A percentile compares a stretch with the other conserved stretches of the same genome.
Evolutionary conservation across 2,329 filamentous ascomycete species (phyloP).

Genomic region (Whalleya microplaca): DNA sequence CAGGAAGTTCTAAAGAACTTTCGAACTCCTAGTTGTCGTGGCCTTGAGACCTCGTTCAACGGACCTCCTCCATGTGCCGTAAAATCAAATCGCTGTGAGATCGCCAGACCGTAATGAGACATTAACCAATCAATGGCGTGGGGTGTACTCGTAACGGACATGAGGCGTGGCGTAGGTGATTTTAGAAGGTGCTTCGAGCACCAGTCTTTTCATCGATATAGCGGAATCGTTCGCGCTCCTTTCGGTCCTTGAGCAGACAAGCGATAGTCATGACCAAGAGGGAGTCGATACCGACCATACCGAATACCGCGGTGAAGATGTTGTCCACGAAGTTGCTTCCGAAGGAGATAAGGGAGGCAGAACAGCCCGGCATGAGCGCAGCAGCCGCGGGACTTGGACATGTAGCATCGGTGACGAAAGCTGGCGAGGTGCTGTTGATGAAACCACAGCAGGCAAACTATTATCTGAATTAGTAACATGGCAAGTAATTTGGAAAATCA

Average conservation of each 20-base stretch:
- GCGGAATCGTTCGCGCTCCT: conserved; percentile 77
- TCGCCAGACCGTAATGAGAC: conserved; percentile 9
- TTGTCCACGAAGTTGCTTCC: conserved; percentile 73
- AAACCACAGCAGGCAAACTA: conserved; percentile 84
- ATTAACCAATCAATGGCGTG: conserved; percentile 23
- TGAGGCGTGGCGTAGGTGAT: conserved; percentile 2
- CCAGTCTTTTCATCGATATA: conserved; percentile 81
- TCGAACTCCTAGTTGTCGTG: conserved; percentile 8
- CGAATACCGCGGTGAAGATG: conserved; percentile 80
- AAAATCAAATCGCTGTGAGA: conserved; percentile 11
- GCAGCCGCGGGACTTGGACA: conserved; percentile 74
- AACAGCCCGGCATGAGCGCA: conserved; percentile 71
- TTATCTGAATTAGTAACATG: conserved; percentile 24
- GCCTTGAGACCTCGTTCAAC: not conserved
- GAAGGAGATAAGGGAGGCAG: conserved; percentile 67
- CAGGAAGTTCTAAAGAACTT: conserved; percentile 6
- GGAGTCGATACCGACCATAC: conserved; percentile 73
- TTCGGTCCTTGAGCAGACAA: conserved; percentile 79
- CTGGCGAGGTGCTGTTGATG: conserved; percentile 70
- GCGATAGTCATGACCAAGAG: conserved; percentile 71
- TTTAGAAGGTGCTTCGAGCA: conserved; percentile 52
- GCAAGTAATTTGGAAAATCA: conserved; percentile 6
- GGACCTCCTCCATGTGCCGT: conserved; percentile 1
- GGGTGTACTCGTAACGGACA: conserved; percentile 6
- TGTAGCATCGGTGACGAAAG: conserved; percentile 69